Evolutionary conservation across 2,329 filamentous ascomycete genomes (phyloP), one percentile per base, ranked within the genome.

Genomic region (Delphinella strobiligena): DNA sequence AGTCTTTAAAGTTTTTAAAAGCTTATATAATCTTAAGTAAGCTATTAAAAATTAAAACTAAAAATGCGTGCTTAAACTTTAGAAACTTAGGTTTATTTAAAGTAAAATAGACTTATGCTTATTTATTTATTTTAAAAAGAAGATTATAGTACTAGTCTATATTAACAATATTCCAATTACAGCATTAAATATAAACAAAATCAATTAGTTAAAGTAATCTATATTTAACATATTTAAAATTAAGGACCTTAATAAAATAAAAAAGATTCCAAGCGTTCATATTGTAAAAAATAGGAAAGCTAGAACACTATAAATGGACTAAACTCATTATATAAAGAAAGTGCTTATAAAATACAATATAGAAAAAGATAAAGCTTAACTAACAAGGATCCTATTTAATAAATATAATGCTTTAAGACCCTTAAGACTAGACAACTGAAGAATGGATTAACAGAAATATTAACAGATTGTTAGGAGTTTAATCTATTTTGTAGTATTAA

Each of bases 381-480:
- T 36, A 36, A 36, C 30, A 27, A 36, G 34, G 27, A 36, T 36
- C 11, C 34, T 16, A 27, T 18, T 36, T 16, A 36, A 36, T 36
- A 29, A 24, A 27, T 16, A 36, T n/a, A 4, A 29, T 17, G 10
- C 30, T 16, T 27, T 36, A 27, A 36, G 17, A 27, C 34, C 7
- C 24, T 5, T 24, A 24, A 35, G 17, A 7, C 17, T 2, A 35
- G 4, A 19, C n/a, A 14, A 35, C 12, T 16, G 18, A 15, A 36
- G 19, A 36, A 9, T 15, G n/a, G 19, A 36, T 15, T 27, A 27
- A 15, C 24, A 36, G 12, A 24, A 16, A 5, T 36, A 36, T 15
- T 36, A 36, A 27, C 24, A 17, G 19, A 27, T 27, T 16, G 18
- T 36, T 27, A 24, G 34, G 5, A 9, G 19, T 10, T 17, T 36